Percentiles rank a stretch among this genome's conserved stretches.
Evolutionary conservation across 164 flowering plant genomes (phyloP).

Genomic region (Dillenia suffruticosa): DNA sequence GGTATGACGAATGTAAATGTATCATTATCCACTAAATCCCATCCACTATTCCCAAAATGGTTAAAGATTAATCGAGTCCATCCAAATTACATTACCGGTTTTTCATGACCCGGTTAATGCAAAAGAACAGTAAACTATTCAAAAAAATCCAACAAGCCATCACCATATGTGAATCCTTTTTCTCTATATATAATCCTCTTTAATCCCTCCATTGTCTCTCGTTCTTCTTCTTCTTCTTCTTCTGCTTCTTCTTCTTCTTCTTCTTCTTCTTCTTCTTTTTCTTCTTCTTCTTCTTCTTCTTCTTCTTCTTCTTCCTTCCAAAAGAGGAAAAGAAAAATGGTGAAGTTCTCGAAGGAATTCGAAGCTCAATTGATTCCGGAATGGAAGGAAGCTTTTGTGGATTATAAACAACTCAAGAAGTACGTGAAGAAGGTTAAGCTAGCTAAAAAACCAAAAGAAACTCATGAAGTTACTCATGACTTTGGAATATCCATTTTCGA

Average conservation of each 20-base stretch:
- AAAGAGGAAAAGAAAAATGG: conserved; percentile 43
- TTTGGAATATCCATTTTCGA: conserved; percentile 57
- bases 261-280: not conserved
- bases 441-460: conserved; percentile 24
- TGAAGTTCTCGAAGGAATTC: conserved; percentile 94
- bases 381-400: conserved; percentile 94
- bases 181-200: conserved; percentile 1
- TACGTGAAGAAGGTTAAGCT: conserved; percentile 73
- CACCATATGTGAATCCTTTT: not conserved
- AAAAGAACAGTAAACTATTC: too few relatives aligned
- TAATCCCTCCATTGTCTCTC: not conserved
- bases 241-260: not conserved
- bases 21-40: too few relatives aligned
- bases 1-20: too few relatives aligned
- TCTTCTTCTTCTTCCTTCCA: not conserved
- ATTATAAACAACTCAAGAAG: conserved; percentile 89
- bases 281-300: not conserved
- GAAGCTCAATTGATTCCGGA: conserved; percentile 97
- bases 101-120: too few relatives aligned
- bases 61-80: too few relatives aligned
- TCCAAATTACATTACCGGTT: too few relatives aligned
- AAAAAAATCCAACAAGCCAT: too few relatives aligned
- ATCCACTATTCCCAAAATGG: too few relatives aligned
- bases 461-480: conserved; percentile 10
- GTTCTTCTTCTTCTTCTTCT: not conserved